These are phyloP conservation scores for Monosporozyma aerobia DNA, from an alignment of 805 yeast genomes.

Conservation along the genomic window DNA sequence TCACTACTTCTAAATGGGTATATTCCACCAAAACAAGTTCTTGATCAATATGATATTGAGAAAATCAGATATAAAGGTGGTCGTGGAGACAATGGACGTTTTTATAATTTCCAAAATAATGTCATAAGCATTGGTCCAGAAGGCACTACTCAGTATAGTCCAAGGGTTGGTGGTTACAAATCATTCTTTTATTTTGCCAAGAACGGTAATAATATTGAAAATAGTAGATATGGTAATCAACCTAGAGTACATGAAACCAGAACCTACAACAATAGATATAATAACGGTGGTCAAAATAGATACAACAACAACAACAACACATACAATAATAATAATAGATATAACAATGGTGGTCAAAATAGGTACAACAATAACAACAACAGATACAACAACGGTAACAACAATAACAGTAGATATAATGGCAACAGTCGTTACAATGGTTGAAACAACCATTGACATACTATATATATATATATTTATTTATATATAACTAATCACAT, in stretches of 20 bases:
- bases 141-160: conserved; percentile 36
- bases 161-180: conserved; percentile 44
- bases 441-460: background rate
- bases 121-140: conserved; percentile 40
- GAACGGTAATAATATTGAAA: conserved; percentile 10
- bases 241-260: conserved; percentile 7
- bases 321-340: conserved; percentile 2
- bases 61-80: conserved; percentile 43
- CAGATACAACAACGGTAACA: conserved; percentile 10
- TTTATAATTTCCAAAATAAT: conserved; percentile 32
- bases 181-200: conserved; percentile 32
- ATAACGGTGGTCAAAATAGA: conserved; percentile 1
- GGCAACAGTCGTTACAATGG: conserved; percentile 1
- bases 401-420: conserved; percentile 2
- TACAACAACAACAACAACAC: conserved; percentile 1
- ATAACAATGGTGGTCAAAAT: conserved; percentile 4
- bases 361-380: conserved; percentile 3
- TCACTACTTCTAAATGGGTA: conserved; percentile 80
- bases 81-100: conserved; percentile 25
- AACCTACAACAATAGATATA: conserved; percentile 1
- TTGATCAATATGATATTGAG: conserved; percentile 64
- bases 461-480: background rate
- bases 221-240: conserved; percentile 1
- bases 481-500: background rate
- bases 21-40: conserved; percentile 49